Conservation (phyloP, 1,284 basidiomycete genomes). For the Boletus mariae region DNA sequence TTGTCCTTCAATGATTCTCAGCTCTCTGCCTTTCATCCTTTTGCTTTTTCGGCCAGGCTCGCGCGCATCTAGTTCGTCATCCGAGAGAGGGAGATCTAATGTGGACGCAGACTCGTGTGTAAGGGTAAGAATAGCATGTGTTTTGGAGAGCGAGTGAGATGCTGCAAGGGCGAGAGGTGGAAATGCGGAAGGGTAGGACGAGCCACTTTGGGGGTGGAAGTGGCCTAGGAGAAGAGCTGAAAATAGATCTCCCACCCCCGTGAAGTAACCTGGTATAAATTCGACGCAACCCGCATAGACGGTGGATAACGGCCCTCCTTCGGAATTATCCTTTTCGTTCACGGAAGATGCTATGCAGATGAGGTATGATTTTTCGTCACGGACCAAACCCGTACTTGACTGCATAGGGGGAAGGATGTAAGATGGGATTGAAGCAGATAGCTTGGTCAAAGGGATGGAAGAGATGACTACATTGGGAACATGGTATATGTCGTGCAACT, state of each 20-base stretch:
- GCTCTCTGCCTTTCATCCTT: slow-evolving; percentile 79
- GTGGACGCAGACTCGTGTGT: slow-evolving; percentile 59
- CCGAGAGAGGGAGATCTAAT: slow-evolving; percentile 55
- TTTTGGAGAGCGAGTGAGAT: slow-evolving; percentile 74
- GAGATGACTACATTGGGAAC: slow-evolving; percentile 91
- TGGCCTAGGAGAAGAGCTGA: slow-evolving; percentile 89
- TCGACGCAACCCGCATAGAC: slow-evolving; percentile 76
- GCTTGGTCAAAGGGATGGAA: slow-evolving; percentile 74
- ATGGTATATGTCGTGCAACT: slow-evolving; percentile 70
- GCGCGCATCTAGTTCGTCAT: slow-evolving; percentile 67
- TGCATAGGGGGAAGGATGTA: slow-evolving; percentile 34
- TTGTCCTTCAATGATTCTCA: slow-evolving; percentile 77
- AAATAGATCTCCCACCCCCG: slow-evolving; percentile 96
- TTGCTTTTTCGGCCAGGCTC: slow-evolving; percentile 64
- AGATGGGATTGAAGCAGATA: slow-evolving; percentile 47
- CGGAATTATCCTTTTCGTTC: slow-evolving; percentile 14
- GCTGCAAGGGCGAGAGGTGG: slow-evolving; percentile 44
- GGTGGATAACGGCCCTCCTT: slow-evolving; percentile 29
- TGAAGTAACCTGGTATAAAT: slow-evolving; percentile 88
- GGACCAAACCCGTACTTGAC: slow-evolving; percentile 1
- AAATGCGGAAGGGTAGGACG: slow-evolving; percentile 19
- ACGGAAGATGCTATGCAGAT: slow-evolving; percentile 74
- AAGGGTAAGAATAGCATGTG: slow-evolving; percentile 77
- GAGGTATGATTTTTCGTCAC: slow-evolving; percentile 48
- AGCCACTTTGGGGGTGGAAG: slow-evolving; percentile 41